These are phyloP conservation scores for Pythium rhizo-oryzae DNA, from an alignment of 352 stramenopile genomes.

Conservation along the genomic window DNA sequence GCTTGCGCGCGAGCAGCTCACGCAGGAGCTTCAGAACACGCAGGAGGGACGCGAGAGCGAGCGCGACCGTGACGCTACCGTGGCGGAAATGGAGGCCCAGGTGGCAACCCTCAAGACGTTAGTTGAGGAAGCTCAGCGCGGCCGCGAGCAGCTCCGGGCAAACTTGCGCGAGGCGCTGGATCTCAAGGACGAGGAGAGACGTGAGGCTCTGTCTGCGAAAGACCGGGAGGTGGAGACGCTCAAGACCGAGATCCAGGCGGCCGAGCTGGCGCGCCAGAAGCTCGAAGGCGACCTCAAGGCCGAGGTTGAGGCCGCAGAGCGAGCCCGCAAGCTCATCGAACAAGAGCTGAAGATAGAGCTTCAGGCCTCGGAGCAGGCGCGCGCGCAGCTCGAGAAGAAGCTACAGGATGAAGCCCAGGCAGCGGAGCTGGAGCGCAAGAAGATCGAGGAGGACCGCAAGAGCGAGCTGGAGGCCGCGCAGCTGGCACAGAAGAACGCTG, in stretches of 20 bases:
- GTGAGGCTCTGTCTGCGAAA: not conserved
- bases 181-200: constrained; percentile 1
- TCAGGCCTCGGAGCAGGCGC: not conserved
- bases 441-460: not conserved
- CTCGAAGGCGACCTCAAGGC: not conserved
- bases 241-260: not conserved
- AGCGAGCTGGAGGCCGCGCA: not conserved
- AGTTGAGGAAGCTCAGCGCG: not conserved
- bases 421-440: not conserved
- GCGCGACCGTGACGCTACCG: not conserved
- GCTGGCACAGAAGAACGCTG: not conserved
- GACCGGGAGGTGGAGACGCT: not conserved
- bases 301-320: not conserved
- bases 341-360: constrained; percentile 2
- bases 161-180: constrained; percentile 2
- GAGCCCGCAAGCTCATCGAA: not conserved
- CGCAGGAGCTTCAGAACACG: not conserved
- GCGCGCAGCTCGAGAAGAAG: constrained; percentile 4
- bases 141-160: not conserved
- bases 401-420: not conserved
- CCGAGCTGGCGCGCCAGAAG: not conserved
- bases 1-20: not conserved
- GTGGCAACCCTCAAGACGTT: not conserved
- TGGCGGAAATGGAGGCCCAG: not conserved
- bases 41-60: not conserved